Base-by-base conservation (phyloP, 495 filamentous ascomycete species). In the Jackrogersella minutella region DNA sequence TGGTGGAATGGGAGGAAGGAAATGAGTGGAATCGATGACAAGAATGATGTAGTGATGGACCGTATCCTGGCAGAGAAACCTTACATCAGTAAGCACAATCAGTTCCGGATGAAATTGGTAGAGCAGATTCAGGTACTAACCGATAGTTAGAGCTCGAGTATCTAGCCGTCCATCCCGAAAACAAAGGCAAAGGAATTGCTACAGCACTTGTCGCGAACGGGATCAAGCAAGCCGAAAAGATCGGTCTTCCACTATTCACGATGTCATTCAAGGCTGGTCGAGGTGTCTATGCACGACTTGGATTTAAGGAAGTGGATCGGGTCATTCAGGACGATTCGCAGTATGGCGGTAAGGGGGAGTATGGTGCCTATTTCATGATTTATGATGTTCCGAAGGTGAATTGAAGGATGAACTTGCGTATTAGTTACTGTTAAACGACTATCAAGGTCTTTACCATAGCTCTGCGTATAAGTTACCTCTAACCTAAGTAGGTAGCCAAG, bases 81-180 rank as follows among this genome's bases (percentile, higher is more conserved):
- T 10, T 72, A 69, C 39, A 69, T 73, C 24, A 64, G 71, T 73
- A 41, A 36, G 61, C 62, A 2, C 1, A 34, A n/a, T n/a, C 10
- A 8, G 17, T 31, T 13, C 6, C 11, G 36, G 16, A 8, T 31
- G 3, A 21, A 9, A 13, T n/a, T 22, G 13, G n/a, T n/a, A 10
- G 5, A 34, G 10, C 16, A 37, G 49, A 33, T 8, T 22, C 11
- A 16, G 17, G 5, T 13, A 13, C 36, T 41, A 19, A 65, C 24
- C 39, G 33, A 39, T 17, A 17, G 8, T 21, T 56, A 68, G 69
- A 22, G 28, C 67, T 78, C 14, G 73, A 76, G 1, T 73, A 73
- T 54, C 54, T 78, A n/a, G 76, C 76, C 17, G 76, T 76, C 21
- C 74, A 78, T 50, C 74, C 74, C 3, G 62, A 71, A 2, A 64